phyloP scores from a whole-genome alignment of 805 yeast species.

The Candida boidinii region DNA sequence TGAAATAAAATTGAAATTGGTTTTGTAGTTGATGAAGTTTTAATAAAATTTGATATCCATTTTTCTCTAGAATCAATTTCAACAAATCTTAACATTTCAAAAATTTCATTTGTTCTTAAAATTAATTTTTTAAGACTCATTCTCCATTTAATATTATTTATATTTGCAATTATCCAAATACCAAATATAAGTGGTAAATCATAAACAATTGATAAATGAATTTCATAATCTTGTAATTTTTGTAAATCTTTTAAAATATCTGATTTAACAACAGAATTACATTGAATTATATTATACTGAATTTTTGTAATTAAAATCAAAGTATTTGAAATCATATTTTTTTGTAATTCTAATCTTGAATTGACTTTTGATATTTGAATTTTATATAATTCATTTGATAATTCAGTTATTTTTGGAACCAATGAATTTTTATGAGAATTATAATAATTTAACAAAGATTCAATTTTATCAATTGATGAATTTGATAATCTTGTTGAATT shows the following conservation, averaged over 20 bases:
- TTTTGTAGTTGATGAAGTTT: constrained; percentile 7
- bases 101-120: constrained; percentile 42
- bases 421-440: constrained; percentile 11
- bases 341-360: constrained; percentile 21
- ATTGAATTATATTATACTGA: constrained; percentile 28
- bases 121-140: constrained; percentile 27
- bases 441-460: constrained; percentile 12
- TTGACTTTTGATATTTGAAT: constrained; percentile 30
- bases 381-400: constrained; percentile 27
- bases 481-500: constrained; percentile 18
- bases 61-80: constrained; percentile 46
- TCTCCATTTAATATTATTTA: constrained; percentile 53
- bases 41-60: constrained; percentile 61
- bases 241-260: constrained; percentile 24
- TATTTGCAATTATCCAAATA: constrained; percentile 50
- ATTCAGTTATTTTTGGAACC: constrained; percentile 24
- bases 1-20: constrained; percentile 2
- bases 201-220: constrained; percentile 30
- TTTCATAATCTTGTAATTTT: constrained; percentile 22
- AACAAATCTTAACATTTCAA: constrained; percentile 45
- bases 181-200: constrained; percentile 73
- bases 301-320: constrained; percentile 27
- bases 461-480: constrained; percentile 16
- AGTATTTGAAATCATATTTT: constrained; percentile 23
- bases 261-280: constrained; percentile 20